These are phyloP conservation scores for Ensete ventricosum DNA, from an alignment of 176 grass and related monocot genomes.

Conservation along the genomic window DNA sequence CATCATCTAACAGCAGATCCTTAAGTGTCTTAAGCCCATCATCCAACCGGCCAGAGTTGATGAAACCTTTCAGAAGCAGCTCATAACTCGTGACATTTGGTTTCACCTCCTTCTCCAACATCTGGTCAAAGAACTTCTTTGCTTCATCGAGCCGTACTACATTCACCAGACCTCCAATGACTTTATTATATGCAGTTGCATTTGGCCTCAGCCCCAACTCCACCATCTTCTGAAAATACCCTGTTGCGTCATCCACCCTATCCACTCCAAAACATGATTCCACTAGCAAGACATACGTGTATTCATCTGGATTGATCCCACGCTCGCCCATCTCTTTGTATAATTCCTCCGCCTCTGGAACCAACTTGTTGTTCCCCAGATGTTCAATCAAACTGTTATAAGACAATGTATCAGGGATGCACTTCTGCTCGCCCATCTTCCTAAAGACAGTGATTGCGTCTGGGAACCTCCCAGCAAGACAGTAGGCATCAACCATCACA, in stretches of 20 bases:
- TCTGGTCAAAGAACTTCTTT: slow-evolving; percentile 50
- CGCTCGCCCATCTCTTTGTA: slow-evolving; percentile 43
- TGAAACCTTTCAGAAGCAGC: slow-evolving; percentile 42
- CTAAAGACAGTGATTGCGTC: slow-evolving; percentile 47
- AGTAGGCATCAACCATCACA: slow-evolving; percentile 71
- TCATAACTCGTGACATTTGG: slow-evolving; percentile 51
- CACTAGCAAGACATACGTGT: slow-evolving; percentile 53
- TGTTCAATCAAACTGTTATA: slow-evolving; percentile 80
- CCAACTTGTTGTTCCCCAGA: slow-evolving; percentile 31
- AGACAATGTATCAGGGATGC: slow-evolving; percentile 34
- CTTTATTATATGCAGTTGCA: slow-evolving; percentile 42
- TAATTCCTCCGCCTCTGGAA: slow-evolving; percentile 37
- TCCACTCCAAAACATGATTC: slow-evolving; percentile 48
- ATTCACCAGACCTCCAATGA: slow-evolving; percentile 33
- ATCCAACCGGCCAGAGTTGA: slow-evolving; percentile 31
- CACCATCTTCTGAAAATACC: slow-evolving; percentile 58
- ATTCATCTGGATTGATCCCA: slow-evolving; percentile 31
- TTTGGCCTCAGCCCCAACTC: slow-evolving; percentile 57
- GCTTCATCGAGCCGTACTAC: slow-evolving; percentile 42
- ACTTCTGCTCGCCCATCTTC: slow-evolving; percentile 55
- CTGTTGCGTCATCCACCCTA: slow-evolving; percentile 40
- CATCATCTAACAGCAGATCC: slow-evolving; percentile 50
- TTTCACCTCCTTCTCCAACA: slow-evolving; percentile 42
- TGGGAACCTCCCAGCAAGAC: slow-evolving; percentile 40
- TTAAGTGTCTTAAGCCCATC: slow-evolving; percentile 34